These are phyloP conservation scores for Gilbertella persicaria DNA, from an alignment of 371 early-diverging fungal genomes.

Conservation along the genomic window DNA sequence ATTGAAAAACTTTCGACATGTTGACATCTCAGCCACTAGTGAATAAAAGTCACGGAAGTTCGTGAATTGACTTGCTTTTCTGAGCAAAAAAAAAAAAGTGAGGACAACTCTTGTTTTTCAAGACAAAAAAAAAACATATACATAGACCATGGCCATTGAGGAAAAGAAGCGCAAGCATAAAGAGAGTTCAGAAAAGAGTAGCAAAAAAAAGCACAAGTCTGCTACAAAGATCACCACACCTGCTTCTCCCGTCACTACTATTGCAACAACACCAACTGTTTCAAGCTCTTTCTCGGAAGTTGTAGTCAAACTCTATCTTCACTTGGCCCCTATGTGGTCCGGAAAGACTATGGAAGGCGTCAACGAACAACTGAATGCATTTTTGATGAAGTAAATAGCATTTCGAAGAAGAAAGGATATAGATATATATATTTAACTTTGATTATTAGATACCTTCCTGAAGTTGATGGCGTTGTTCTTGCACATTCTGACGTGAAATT, in stretches of 20 bases:
- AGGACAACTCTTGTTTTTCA: too few species aligned
- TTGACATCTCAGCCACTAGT: too few species aligned
- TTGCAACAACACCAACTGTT: slow-evolving; percentile 7
- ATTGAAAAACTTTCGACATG: too few species aligned
- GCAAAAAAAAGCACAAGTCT: slow-evolving; percentile 37
- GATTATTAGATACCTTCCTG: slow-evolving; percentile 72
- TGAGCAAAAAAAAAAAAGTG: too few species aligned
- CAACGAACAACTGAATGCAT: slow-evolving; percentile 77
- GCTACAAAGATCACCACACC: slow-evolving; percentile 20
- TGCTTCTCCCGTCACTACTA: slow-evolving; percentile 12
- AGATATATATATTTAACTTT: neutral
- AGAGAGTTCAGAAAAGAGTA: slow-evolving; percentile 32
- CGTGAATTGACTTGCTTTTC: too few species aligned
- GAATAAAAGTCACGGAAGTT: too few species aligned
- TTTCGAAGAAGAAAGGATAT: too few species aligned
- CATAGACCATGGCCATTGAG: slow-evolving; percentile 19
- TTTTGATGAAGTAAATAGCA: slow-evolving; percentile 77
- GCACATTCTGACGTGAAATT: slow-evolving; percentile 73
- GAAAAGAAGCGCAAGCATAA: slow-evolving; percentile 51
- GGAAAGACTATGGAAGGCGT: slow-evolving; percentile 72
- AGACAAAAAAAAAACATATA: neutral
- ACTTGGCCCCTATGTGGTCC: slow-evolving; percentile 76
- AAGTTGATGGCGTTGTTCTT: slow-evolving; percentile 87
- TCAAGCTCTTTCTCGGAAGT: slow-evolving; percentile 60
- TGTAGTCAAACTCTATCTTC: slow-evolving; percentile 64